Evolutionary conservation across 164 flowering plant species (phyloP).

Genomic region (Umbilicus rupestris): DNA sequence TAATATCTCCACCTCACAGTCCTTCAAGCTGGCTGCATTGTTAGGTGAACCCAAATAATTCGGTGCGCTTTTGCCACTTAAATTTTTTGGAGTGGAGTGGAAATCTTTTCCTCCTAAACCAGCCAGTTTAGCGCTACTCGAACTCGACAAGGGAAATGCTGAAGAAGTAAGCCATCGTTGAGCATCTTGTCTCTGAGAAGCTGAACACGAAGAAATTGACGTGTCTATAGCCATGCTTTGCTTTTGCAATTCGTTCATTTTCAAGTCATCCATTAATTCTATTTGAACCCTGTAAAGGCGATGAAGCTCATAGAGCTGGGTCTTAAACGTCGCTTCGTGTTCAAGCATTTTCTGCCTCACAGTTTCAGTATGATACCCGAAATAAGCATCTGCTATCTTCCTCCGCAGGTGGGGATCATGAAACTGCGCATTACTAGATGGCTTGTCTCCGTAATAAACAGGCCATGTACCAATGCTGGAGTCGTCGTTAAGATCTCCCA

Average conservation of each 20-base stretch:
- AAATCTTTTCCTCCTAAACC: conserved; percentile 29
- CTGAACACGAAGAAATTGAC: conserved; percentile 38
- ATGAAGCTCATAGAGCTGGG: conserved; percentile 87
- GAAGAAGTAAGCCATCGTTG: conserved; percentile 33
- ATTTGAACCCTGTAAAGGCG: conserved; percentile 77
- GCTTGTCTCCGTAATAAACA: conserved; percentile 42
- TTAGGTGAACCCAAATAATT: conserved; percentile 23
- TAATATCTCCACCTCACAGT: conserved; percentile 26
- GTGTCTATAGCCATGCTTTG: conserved; percentile 17
- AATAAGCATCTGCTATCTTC: conserved; percentile 25
- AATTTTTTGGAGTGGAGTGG: conserved; percentile 34
- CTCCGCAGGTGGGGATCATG: not conserved
- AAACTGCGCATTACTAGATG: conserved; percentile 39
- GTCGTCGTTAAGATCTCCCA: conserved; percentile 76
- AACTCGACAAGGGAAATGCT: conserved; percentile 25
- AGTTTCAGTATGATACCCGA: conserved; percentile 48
- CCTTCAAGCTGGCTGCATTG: conserved; percentile 35
- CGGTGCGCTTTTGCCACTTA: conserved; percentile 32
- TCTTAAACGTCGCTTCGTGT: conserved; percentile 71
- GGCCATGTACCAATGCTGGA: conserved; percentile 65
- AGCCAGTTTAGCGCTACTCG: conserved; percentile 31
- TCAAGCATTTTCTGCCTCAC: conserved; percentile 72
- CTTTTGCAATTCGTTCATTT: conserved; percentile 39
- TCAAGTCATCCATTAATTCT: conserved; percentile 70
- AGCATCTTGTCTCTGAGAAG: conserved; percentile 39